Base-by-base conservation (phyloP, 1,284 basidiomycete genomes). In the Psilocybe mexicana region DNA sequence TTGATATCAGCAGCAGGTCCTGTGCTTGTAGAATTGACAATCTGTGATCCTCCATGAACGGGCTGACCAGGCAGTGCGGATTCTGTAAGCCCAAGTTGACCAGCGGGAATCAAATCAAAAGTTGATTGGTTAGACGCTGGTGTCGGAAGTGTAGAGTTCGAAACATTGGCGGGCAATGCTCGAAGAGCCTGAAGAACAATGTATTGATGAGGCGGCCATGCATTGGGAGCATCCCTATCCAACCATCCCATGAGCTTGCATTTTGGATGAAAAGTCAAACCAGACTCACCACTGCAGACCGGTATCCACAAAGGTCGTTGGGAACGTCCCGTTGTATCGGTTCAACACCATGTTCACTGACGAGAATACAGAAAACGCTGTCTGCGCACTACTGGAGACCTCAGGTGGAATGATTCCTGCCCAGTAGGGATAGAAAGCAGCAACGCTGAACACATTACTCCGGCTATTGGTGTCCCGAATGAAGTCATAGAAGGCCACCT, bases 401-500 rank as follows among this genome's bases (percentile, higher is more conserved):
- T 91, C 88, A 14, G 81, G 68, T 0, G 94, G 94, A 50, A 93
- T 78, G 67, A 97, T 93, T 25, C 86, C 89, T 55, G 82, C 88
- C 95, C 95, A 96, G 49, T 90, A 77, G 0, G 95, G 93, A 72
- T 93, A 96, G 72, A 91, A 93, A 1, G 86, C 86, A 1, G 91
- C 92, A 0, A 77, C 79, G 12, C 83, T 85, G 74, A 87, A 94
- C 48, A 92, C 70, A 24, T 68, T 70, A 60, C 85, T 87, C 55
- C 88, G 84, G 7, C 80, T 69, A 59, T 87, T 85, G 2, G 84
- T 80, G 2, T 83, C 87, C 46, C 86, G 72, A 72, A 93, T 92
- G 73, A 87, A 95, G 72, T 94, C 93, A 70, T 96, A 96, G 76
- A 95, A 96, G 3, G 87, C 92, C 28, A 93, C 78, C 77, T 92